A percentile compares a stretch with the other conserved stretches of the same genome.
These are phyloP conservation scores for Austroboletus rostrupii DNA, from an alignment of 1,284 basidiomycete genomes.

Conservation along the genomic window DNA sequence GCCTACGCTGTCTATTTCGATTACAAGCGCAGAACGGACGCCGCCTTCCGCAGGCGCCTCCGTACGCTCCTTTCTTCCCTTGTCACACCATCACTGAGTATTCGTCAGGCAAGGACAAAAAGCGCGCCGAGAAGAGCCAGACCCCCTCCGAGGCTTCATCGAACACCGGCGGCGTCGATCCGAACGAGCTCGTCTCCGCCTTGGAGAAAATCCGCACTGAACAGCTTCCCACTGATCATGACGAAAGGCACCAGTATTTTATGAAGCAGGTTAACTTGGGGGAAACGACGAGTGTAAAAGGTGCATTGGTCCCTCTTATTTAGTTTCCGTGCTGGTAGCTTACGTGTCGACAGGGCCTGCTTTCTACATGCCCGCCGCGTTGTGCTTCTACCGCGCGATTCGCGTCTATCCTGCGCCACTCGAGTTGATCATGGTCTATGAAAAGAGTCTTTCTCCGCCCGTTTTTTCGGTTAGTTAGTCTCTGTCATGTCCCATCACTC, in stretches of 20 bases:
- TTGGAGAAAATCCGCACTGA: constrained; percentile 64
- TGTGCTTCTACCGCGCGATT: constrained; percentile 91
- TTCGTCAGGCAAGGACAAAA: constrained; percentile 79
- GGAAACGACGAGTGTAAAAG: constrained; percentile 79
- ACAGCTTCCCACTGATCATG: constrained; percentile 60
- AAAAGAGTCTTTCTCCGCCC: constrained; percentile 85
- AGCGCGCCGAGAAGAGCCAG: constrained; percentile 78
- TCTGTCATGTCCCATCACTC: neutral
- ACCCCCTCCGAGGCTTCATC: constrained; percentile 54
- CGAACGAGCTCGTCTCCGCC: constrained; percentile 56
- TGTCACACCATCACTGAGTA: constrained; percentile 2
- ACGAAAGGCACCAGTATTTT: constrained; percentile 85
- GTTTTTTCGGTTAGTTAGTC: constrained; percentile 67
- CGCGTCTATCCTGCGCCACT: constrained; percentile 92
- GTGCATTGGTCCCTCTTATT: constrained; percentile 38
- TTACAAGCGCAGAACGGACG: constrained; percentile 88
- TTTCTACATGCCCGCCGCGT: constrained; percentile 76
- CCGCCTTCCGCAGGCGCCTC: constrained; percentile 84
- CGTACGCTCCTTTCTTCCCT: constrained; percentile 51
- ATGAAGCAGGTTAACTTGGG: constrained; percentile 86
- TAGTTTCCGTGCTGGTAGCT: neutral
- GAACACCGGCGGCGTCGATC: constrained; percentile 34
- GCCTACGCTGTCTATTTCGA: constrained; percentile 93
- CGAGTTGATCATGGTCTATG: constrained; percentile 89
- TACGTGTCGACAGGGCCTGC: constrained; percentile 56